A percentile compares a stretch with the other conserved stretches of the same genome.
Evolutionary conservation across 495 filamentous ascomycete species (phyloP).

Genomic region (Tetracladium setigerum): DNA sequence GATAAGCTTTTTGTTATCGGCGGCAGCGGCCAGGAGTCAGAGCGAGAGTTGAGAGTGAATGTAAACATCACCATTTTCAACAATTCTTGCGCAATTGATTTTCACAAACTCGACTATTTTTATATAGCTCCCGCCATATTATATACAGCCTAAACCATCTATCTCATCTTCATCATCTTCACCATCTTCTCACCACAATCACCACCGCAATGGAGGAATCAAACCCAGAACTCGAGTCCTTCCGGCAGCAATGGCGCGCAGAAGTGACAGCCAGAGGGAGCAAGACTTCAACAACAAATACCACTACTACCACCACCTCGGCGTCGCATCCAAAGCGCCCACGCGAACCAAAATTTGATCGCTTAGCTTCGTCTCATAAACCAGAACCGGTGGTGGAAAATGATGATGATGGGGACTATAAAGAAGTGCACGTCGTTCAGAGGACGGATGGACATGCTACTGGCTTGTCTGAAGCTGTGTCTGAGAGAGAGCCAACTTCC

Average conservation of each 20-base stretch:
- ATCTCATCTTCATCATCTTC: background rate
- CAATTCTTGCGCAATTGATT: background rate
- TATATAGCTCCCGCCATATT: background rate
- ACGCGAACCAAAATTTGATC: constrained; percentile 9
- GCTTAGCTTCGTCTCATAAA: constrained; percentile 2
- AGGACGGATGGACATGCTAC: background rate
- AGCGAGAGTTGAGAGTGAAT: background rate
- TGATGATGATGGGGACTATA: constrained; percentile 32
- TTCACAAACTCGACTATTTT: too few species aligned
- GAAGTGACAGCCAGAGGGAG: constrained; percentile 56
- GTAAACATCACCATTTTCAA: too few species aligned
- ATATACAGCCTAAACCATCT: background rate
- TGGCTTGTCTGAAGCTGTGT: background rate
- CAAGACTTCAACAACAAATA: background rate
- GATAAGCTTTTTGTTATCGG: background rate
- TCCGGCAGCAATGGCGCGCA: constrained; percentile 75
- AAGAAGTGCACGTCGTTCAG: constrained; percentile 28
- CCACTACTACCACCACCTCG: background rate
- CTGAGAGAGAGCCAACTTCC: constrained; percentile 52
- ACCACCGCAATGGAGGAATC: constrained; percentile 16
- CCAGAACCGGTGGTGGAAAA: constrained; percentile 15
- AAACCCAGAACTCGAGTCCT: constrained; percentile 61
- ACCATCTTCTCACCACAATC: background rate
- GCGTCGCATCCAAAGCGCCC: constrained; percentile 3
- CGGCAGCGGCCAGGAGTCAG: background rate